Base-by-base conservation (phyloP, 805 yeast species). In the Yamadazyma nakazawae region DNA sequence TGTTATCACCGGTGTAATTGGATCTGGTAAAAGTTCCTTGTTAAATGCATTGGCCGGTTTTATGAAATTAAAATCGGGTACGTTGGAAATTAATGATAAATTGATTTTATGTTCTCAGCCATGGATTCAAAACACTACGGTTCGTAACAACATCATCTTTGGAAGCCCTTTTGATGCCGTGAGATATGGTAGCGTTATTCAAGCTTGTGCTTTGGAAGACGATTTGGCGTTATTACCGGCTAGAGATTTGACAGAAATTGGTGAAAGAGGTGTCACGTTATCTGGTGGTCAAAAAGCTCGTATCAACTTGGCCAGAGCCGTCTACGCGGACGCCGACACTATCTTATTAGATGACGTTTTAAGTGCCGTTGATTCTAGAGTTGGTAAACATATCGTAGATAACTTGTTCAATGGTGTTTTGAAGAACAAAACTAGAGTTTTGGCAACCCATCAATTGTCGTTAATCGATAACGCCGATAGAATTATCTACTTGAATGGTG, bases 241-340 rank as follows among this genome's bases (percentile, higher is more conserved):
- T 31, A 61, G 66, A 12, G 76, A 72, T 53, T 46, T 54, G 38
- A 71, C 76, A 16, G 76, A 72, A 54, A 67, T 72, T 45, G 76
- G 76, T 43, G 76, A 72, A 56, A 61, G 73, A 48, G 76, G 76
- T 46, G 61, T 71, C 42, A 72, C 73, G 1, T 62, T 72, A 37
- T 69, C 75, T 32, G 76, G 76, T 21, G 76, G 76, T 14, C 76
- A 72, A 57, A 70, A 70, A 53, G 75, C 76, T 19, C 58, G 76
- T 55, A 66, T 72, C 42, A 69, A 65, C 54, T 63, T 72, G 58
- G 76, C 76, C 17, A 63, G 76, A 56, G 74, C 76, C 6, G 66
- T 61, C 28, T 72, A 72, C 54, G 56, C 67, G 9, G 57, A 60
- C 34, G 58, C 68, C 10, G 58, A 61, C 21, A 63, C 66, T 17